Conservation (phyloP, 306 rosid species). For the Citrullus mucosospermus region DNA sequence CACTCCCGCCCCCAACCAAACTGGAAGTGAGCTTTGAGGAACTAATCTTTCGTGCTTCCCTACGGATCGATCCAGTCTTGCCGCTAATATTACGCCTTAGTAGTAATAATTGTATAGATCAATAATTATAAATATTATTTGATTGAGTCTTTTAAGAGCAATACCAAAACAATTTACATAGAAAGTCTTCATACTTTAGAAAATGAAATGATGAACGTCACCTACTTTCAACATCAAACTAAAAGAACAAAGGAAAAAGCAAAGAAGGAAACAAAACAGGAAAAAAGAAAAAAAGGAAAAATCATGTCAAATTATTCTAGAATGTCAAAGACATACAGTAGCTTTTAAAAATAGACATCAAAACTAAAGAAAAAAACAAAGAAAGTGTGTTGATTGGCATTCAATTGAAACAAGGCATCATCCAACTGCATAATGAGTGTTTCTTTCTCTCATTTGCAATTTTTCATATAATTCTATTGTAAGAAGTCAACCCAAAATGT, state of each 20-base stretch:
- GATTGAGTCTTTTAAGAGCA: too few species aligned
- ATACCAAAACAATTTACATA: too few species aligned
- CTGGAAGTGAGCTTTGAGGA: too few species aligned
- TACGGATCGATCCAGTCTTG: too few species aligned
- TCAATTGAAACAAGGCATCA: neutral
- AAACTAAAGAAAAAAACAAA: neutral
- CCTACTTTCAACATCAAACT: neutral
- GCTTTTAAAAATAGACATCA: neutral
- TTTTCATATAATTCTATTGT: neutral
- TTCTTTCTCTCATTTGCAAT: neutral
- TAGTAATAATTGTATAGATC: too few species aligned
- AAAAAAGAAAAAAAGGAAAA: neutral
- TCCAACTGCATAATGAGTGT: neutral
- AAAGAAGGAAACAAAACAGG: too few species aligned
- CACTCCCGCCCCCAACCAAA: too few species aligned
- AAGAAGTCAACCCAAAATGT: slow-evolving; percentile 1
- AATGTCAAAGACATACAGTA: neutral
- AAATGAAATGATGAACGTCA: neutral
- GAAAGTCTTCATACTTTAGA: neutral
- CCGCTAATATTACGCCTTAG: too few species aligned
- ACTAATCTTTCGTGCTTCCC: too few species aligned
- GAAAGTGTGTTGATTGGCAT: neutral
- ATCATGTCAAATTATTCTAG: neutral
- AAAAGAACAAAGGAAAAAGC: neutral
- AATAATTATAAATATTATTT: too few species aligned